Evolutionary conservation across 148 eudicot species (phyloP).

Genomic region (Chenopodium quinoa): DNA sequence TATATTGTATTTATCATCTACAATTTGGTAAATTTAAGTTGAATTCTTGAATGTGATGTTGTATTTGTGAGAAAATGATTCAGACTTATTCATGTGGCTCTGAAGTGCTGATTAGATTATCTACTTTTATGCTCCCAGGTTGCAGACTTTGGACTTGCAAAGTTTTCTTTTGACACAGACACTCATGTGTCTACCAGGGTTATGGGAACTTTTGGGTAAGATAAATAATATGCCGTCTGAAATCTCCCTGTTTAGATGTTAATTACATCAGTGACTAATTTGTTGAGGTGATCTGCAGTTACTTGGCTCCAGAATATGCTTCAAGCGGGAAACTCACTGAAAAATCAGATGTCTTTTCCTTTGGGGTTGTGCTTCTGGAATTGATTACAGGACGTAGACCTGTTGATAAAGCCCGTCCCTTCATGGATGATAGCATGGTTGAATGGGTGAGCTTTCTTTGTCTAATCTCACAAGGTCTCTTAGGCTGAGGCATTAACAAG

Average conservation of each 20-base stretch:
- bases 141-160: conserved; percentile 85
- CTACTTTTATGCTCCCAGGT: conserved; percentile 41
- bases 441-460: conserved; percentile 57
- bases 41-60: conserved; percentile 7
- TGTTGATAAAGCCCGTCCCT: conserved; percentile 50
- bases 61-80: neutral
- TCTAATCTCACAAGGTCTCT: neutral
- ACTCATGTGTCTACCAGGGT: conserved; percentile 87
- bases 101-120: neutral
- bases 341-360: conserved; percentile 68
- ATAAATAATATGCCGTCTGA: neutral
- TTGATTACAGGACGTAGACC: conserved; percentile 80
- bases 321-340: conserved; percentile 73
- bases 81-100: neutral
- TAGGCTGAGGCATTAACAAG: neutral
- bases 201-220: conserved; percentile 90
- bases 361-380: conserved; percentile 74
- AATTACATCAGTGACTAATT: conserved; percentile 11
- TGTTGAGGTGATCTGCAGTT: conserved; percentile 44
- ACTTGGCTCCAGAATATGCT: conserved; percentile 79
- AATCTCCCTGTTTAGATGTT: neutral
- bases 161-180: conserved; percentile 58
- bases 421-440: conserved; percentile 64
- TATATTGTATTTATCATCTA: neutral
- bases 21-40: neutral